Evolutionary conservation across 768 basidiomycete genomes (phyloP).

Genomic region (Amanita pseudoporphyria): DNA sequence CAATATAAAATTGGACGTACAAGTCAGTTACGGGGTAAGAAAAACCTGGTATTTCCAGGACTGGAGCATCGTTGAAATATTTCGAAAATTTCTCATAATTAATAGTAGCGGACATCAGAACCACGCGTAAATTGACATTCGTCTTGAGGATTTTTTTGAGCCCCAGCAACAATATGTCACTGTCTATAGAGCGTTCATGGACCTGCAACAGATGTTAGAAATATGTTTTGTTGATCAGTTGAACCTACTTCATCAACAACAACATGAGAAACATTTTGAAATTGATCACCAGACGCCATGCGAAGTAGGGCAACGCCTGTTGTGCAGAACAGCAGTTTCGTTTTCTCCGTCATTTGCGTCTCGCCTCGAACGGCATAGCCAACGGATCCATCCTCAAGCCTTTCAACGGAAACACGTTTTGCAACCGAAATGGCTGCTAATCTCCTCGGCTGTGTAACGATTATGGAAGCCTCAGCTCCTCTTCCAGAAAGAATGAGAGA

Average conservation of each 20-base stretch:
- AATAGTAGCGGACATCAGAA: slow-evolving; percentile 94
- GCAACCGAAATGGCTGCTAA: slow-evolving; percentile 87
- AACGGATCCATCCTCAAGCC: slow-evolving; percentile 65
- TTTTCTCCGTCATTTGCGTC: slow-evolving; percentile 51
- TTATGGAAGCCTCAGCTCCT: slow-evolving; percentile 63
- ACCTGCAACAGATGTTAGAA: slow-evolving; percentile 36
- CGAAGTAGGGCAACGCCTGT: slow-evolving; percentile 87
- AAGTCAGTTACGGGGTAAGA: slow-evolving; percentile 69
- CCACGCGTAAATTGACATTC: slow-evolving; percentile 62
- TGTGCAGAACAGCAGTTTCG: slow-evolving; percentile 83
- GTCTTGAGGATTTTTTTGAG: slow-evolving; percentile 55
- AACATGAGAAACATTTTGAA: slow-evolving; percentile 70
- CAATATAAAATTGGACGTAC: slow-evolving; percentile 27
- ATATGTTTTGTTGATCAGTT: neutral
- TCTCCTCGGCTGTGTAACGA: slow-evolving; percentile 86
- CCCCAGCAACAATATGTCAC: slow-evolving; percentile 82
- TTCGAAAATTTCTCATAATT: slow-evolving; percentile 78
- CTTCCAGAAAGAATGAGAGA: slow-evolving; percentile 52
- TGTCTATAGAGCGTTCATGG: slow-evolving; percentile 87
- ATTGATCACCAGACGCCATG: slow-evolving; percentile 60
- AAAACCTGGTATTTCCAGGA: slow-evolving; percentile 77
- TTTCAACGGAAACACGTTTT: slow-evolving; percentile 75
- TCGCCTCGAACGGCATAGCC: slow-evolving; percentile 91
- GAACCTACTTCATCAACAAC: slow-evolving; percentile 77
- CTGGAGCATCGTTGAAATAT: slow-evolving; percentile 77